phyloP scores from a whole-genome alignment of 495 filamentous ascomycete species.

The Penicillium steckii region DNA sequence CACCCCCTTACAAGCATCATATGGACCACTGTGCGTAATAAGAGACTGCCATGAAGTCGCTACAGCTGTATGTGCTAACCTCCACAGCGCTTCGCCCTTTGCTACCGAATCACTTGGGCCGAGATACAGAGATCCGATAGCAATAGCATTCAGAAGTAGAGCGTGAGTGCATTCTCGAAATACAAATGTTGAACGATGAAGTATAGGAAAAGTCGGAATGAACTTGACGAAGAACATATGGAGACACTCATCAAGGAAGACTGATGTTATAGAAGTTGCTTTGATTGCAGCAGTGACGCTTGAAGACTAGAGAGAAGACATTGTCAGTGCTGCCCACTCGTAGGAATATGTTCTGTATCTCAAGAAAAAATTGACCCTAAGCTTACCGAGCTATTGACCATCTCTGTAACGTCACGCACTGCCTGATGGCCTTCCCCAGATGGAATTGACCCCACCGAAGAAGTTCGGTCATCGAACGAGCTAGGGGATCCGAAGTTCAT shows the following conservation, averaged over 20 bases:
- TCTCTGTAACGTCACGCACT: constrained; percentile 48
- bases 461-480: constrained; percentile 37
- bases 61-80: constrained; percentile 46
- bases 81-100: constrained; percentile 49
- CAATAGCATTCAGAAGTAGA: constrained; percentile 48
- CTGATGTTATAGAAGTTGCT: constrained; percentile 45
- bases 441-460: constrained; percentile 41
- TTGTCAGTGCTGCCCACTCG: not conserved
- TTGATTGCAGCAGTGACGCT: constrained; percentile 48
- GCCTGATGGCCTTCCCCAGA: constrained; percentile 46
- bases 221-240: constrained; percentile 53
- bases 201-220: constrained; percentile 48
- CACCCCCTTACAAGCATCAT: constrained; percentile 47
- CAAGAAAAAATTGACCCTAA: not conserved
- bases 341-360: too few species aligned
- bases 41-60: constrained; percentile 52
- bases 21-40: constrained; percentile 45
- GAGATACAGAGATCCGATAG: constrained; percentile 49
- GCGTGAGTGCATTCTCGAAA: constrained; percentile 50
- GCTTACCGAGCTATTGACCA: constrained; percentile 48
- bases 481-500: constrained; percentile 36
- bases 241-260: constrained; percentile 49
- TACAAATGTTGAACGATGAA: constrained; percentile 49
- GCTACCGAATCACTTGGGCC: constrained; percentile 45
- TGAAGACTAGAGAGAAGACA: constrained; percentile 32